Evolutionary conservation across 1,284 basidiomycete species (phyloP).

Genomic region (Boletus sp.): DNA sequence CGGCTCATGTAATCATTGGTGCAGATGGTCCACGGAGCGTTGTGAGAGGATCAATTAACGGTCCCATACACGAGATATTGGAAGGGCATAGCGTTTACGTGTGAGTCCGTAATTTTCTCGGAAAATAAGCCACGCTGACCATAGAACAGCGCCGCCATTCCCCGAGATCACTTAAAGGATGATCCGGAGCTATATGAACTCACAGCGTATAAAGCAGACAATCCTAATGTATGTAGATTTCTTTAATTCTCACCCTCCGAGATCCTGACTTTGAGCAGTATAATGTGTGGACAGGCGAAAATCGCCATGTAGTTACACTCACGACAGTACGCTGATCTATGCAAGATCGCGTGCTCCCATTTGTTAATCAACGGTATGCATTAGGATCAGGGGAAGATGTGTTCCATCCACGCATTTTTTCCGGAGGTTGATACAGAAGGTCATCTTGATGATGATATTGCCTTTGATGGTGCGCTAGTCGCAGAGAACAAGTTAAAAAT

Average conservation of each 20-base stretch:
- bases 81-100: slow-evolving; percentile 34
- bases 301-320: slow-evolving; percentile 24
- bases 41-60: slow-evolving; percentile 26
- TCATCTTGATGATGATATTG: slow-evolving; percentile 9
- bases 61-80: slow-evolving; percentile 17
- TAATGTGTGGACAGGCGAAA: slow-evolving; percentile 26
- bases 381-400: slow-evolving; percentile 31
- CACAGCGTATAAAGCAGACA: slow-evolving; percentile 22
- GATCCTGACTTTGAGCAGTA: slow-evolving; percentile 17
- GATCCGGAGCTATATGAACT: slow-evolving; percentile 39
- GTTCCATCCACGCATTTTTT: slow-evolving; percentile 25
- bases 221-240: slow-evolving; percentile 21
- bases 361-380: slow-evolving; percentile 7
- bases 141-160: slow-evolving; percentile 37
- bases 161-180: slow-evolving; percentile 37
- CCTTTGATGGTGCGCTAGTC: slow-evolving; percentile 20
- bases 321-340: slow-evolving; percentile 23
- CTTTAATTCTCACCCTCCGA: neutral
- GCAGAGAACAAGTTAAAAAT: slow-evolving; percentile 18
- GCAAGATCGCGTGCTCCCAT: neutral
- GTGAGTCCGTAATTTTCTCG: slow-evolving; percentile 17
- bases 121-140: neutral
- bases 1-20: slow-evolving; percentile 42
- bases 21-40: slow-evolving; percentile 41
- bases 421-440: slow-evolving; percentile 27